Conservation (phyloP, 371 early-diverging fungal species). For the Funneliformis caledonium region DNA sequence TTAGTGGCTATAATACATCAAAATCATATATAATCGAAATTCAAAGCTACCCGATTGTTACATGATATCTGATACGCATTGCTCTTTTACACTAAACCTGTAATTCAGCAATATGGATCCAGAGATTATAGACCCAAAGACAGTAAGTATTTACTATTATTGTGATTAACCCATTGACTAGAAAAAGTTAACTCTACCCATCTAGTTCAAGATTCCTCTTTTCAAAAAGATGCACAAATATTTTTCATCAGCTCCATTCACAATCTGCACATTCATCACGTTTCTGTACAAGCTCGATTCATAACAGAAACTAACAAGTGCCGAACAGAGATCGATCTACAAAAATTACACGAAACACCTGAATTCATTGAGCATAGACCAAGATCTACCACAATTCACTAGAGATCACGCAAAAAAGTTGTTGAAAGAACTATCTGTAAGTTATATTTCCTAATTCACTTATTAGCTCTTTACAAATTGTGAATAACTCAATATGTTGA, state of each 20-base stretch:
- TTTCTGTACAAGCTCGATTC: slow-evolving; percentile 2
- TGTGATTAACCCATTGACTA: neutral
- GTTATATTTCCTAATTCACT: slow-evolving; percentile 20
- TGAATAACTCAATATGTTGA: too few species aligned
- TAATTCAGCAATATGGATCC: neutral
- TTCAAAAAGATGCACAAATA: neutral
- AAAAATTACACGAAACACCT: neutral
- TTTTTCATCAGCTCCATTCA: neutral
- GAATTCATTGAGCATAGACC: neutral
- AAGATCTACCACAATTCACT: slow-evolving; percentile 22
- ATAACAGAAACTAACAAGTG: slow-evolving; percentile 13
- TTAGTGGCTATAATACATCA: too few species aligned
- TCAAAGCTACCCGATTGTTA: too few species aligned
- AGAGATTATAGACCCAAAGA: neutral
- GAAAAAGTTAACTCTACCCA: neutral
- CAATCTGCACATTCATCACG: neutral
- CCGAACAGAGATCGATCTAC: slow-evolving; percentile 1
- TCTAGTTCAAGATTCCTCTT: slow-evolving; percentile 3
- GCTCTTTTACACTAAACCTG: too few species aligned
- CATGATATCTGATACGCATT: too few species aligned
- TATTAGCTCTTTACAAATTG: neutral
- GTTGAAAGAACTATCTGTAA: slow-evolving; percentile 13
- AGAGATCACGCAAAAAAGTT: slow-evolving; percentile 11
- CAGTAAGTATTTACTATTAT: slow-evolving; percentile 8
- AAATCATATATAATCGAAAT: too few species aligned